Percentiles rank a stretch among this genome's conserved stretches.
phyloP scores from a whole-genome alignment of 2,329 filamentous ascomycete species.

The Tolypocladium cylindrosporum region DNA sequence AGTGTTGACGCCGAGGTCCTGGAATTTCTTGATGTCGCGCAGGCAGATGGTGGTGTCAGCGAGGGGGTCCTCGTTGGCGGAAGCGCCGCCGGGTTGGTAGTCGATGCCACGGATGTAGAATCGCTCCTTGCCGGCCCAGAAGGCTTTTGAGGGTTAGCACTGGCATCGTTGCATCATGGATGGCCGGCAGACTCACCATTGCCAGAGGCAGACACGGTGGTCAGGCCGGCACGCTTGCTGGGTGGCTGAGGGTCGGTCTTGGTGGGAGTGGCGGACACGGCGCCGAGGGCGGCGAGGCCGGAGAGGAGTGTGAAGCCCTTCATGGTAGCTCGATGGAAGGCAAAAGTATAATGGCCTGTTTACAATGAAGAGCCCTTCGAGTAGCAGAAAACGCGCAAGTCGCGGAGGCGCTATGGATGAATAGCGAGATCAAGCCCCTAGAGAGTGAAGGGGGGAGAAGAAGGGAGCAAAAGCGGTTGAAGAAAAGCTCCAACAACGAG shows the following conservation, averaged over 20 bases:
- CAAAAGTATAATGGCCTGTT: slow-evolving; percentile 2
- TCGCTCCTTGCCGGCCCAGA: slow-evolving; percentile 41
- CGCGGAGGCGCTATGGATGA: slow-evolving; percentile 1
- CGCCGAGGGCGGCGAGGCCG: slow-evolving; percentile 34
- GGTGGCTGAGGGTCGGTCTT: slow-evolving; percentile 35
- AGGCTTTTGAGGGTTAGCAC: slow-evolving; percentile 28
- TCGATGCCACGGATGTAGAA: slow-evolving; percentile 53
- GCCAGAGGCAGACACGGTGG: slow-evolving; percentile 42
- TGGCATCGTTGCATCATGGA: not conserved
- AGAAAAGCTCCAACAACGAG: slow-evolving; percentile 25
- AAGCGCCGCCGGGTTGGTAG: slow-evolving; percentile 53
- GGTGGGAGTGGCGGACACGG: slow-evolving; percentile 39
- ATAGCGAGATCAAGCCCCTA: slow-evolving; percentile 5
- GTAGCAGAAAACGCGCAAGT: not conserved
- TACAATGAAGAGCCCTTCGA: not conserved
- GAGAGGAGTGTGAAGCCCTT: slow-evolving; percentile 36
- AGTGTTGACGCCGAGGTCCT: slow-evolving; percentile 80
- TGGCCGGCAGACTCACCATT: slow-evolving; percentile 37
- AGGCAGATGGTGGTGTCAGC: slow-evolving; percentile 60
- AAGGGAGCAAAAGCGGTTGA: slow-evolving; percentile 5
- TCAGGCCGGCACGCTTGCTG: slow-evolving; percentile 38
- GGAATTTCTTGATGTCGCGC: slow-evolving; percentile 73
- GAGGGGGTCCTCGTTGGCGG: slow-evolving; percentile 59
- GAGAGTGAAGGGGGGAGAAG: slow-evolving; percentile 9
- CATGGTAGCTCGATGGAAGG: slow-evolving; percentile 28